Percentiles rank a stretch among this genome's conserved stretches.
These are phyloP conservation scores for Tricholoma flavovirens DNA, from an alignment of 768 basidiomycete species.

Conservation along the genomic window DNA sequence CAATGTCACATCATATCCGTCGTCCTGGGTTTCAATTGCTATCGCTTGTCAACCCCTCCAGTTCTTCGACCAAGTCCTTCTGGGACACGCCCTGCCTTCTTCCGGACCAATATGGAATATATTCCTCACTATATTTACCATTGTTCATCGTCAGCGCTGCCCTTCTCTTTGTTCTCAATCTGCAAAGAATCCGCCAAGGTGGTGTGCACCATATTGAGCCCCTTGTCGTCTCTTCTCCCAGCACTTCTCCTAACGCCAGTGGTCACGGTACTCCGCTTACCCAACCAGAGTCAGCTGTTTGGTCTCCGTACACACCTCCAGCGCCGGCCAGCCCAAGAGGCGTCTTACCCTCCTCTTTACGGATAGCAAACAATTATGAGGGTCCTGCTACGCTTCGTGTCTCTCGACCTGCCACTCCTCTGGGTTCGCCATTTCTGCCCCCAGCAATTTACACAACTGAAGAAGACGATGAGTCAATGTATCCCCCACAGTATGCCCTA, in stretches of 20 bases:
- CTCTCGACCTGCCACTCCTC: slow-evolving; percentile 37
- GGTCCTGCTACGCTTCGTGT: slow-evolving; percentile 34
- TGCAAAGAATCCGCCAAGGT: slow-evolving; percentile 35
- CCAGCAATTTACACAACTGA: slow-evolving; percentile 30
- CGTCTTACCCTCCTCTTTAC: slow-evolving; percentile 32
- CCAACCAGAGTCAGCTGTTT: slow-evolving; percentile 32
- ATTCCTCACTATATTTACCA: slow-evolving; percentile 59
- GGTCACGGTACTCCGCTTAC: slow-evolving; percentile 19
- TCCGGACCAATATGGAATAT: slow-evolving; percentile 65
- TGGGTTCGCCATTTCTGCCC: slow-evolving; percentile 31
- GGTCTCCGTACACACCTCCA: slow-evolving; percentile 37
- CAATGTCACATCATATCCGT: slow-evolving; percentile 64
- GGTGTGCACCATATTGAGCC: slow-evolving; percentile 22
- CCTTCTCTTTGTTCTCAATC: slow-evolving; percentile 42
- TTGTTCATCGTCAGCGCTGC: slow-evolving; percentile 36
- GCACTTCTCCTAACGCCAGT: slow-evolving; percentile 21
- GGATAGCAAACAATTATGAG: slow-evolving; percentile 31
- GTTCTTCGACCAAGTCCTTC: slow-evolving; percentile 29
- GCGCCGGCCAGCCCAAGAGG: slow-evolving; percentile 34
- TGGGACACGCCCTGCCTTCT: slow-evolving; percentile 70
- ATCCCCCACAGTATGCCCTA: slow-evolving; percentile 42
- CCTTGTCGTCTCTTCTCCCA: slow-evolving; percentile 26
- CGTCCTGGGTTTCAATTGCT: slow-evolving; percentile 84
- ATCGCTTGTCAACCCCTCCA: slow-evolving; percentile 42
- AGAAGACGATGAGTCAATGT: slow-evolving; percentile 48